These are phyloP conservation scores for Scedosporium minutisporum DNA, from an alignment of 2,329 filamentous ascomycete genomes.

Conservation along the genomic window DNA sequence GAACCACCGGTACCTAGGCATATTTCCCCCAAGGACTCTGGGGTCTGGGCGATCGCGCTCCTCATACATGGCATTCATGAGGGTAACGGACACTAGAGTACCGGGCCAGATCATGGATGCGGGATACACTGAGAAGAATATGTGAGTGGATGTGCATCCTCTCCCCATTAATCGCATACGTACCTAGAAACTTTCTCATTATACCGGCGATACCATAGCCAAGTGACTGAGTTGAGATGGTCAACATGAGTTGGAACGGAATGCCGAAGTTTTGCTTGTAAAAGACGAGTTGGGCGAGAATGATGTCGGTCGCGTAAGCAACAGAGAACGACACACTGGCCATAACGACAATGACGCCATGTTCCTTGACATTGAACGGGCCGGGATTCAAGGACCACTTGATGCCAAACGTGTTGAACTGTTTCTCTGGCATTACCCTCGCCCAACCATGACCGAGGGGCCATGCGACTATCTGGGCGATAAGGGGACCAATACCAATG, in stretches of 20 bases:
- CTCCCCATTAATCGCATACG: conserved; percentile 11
- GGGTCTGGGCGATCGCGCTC: conserved; percentile 37
- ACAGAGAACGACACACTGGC: conserved; percentile 61
- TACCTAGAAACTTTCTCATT: conserved; percentile 53
- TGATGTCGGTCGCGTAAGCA: conserved; percentile 65
- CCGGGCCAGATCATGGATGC: conserved; percentile 68
- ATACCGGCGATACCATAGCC: conserved; percentile 62
- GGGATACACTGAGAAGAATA: conserved; percentile 39
- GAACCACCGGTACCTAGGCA: conserved; percentile 59
- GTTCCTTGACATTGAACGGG: conserved; percentile 63
- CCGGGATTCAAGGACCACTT: conserved; percentile 54
- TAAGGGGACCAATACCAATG: conserved; percentile 49
- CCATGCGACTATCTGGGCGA: conserved; percentile 56
- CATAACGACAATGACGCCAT: conserved; percentile 59
- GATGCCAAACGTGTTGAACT: conserved; percentile 42
- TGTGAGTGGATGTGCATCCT: not conserved
- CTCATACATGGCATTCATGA: conserved; percentile 68
- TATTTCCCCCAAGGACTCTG: conserved; percentile 49
- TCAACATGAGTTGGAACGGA: conserved; percentile 55
- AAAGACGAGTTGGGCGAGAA: conserved; percentile 61
- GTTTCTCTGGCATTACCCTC: conserved; percentile 37
- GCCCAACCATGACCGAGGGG: conserved; percentile 55
- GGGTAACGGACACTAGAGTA: conserved; percentile 54
- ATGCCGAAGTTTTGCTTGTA: conserved; percentile 63
- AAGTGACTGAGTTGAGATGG: conserved; percentile 58